These are phyloP conservation scores for Lantana camara DNA, from an alignment of 257 asterid species.

Conservation along the genomic window DNA sequence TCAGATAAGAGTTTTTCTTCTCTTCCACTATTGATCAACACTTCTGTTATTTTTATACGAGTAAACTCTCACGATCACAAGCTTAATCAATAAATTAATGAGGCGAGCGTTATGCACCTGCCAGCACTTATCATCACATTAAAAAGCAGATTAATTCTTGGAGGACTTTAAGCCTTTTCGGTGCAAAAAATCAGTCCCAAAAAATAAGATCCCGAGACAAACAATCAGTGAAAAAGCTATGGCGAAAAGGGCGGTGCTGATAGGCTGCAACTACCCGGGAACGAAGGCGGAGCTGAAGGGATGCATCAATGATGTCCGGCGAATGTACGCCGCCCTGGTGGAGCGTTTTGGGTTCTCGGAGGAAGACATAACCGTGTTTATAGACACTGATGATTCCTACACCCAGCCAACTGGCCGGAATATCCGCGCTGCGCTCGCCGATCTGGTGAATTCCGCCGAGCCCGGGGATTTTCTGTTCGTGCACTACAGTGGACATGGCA, in stretches of 20 bases:
- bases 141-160: neutral
- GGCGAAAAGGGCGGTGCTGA: conserved; percentile 86
- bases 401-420: conserved; percentile 88
- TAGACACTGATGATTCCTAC: conserved; percentile 77
- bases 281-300: conserved; percentile 93
- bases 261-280: conserved; percentile 88
- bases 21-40: neutral
- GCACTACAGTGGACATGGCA: conserved; percentile 97
- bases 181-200: neutral
- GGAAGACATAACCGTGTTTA: conserved; percentile 72
- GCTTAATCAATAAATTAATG: neutral
- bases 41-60: no score
- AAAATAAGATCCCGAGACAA: neutral
- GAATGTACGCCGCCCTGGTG: conserved; percentile 69
- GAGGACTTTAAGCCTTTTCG: neutral
- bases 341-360: conserved; percentile 81
- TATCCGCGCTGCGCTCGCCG: conserved; percentile 67
- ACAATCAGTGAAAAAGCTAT: conserved; percentile 25
- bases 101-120: neutral
- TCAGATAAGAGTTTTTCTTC: neutral
- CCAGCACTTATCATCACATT: conserved; percentile 17
- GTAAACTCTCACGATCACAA: no score
- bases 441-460: conserved; percentile 64
- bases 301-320: conserved; percentile 88
- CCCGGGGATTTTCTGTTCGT: conserved; percentile 80